Evolutionary conservation across 2,329 filamentous ascomycete genomes (phyloP).

Genomic region (Aspergillus transmontanensis): DNA sequence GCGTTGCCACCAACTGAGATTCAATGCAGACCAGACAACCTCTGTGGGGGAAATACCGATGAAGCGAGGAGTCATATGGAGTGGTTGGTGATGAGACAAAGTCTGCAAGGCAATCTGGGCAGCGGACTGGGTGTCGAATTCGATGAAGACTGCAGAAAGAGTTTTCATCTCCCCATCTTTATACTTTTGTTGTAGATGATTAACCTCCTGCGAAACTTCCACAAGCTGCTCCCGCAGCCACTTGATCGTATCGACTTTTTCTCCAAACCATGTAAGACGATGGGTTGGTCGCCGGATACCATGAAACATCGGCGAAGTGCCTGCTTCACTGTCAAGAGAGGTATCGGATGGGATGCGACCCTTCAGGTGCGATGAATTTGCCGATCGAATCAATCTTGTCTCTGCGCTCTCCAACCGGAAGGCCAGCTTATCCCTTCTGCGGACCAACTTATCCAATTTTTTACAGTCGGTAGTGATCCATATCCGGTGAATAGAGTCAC

Average conservation of each 20-base stretch:
- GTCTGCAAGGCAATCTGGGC: constrained; percentile 86
- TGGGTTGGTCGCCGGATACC: constrained; percentile 70
- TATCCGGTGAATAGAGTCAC: constrained; percentile 74
- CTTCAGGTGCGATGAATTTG: constrained; percentile 70
- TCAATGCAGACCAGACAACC: constrained; percentile 84
- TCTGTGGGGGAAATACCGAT: constrained; percentile 81
- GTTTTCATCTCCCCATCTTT: constrained; percentile 64
- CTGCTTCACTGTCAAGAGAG: constrained; percentile 32
- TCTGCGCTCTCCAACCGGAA: constrained; percentile 84
- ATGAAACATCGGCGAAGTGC: constrained; percentile 27
- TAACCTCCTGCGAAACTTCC: constrained; percentile 70
- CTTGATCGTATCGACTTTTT: constrained; percentile 87
- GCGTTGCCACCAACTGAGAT: constrained; percentile 80
- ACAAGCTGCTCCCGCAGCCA: constrained; percentile 78
- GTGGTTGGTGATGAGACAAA: constrained; percentile 78
- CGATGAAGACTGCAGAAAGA: constrained; percentile 81
- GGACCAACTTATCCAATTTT: constrained; percentile 75
- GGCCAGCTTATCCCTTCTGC: constrained; percentile 76
- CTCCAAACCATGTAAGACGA: constrained; percentile 69
- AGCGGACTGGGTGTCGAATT: constrained; percentile 78
- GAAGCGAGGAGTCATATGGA: constrained; percentile 85
- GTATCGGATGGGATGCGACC: constrained; percentile 24
- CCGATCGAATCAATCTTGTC: constrained; percentile 76
- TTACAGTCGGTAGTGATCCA: constrained; percentile 82
- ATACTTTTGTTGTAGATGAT: constrained; percentile 66